Conservation (phyloP, 257 asterid species). For the Ligustrum vulgare region DNA sequence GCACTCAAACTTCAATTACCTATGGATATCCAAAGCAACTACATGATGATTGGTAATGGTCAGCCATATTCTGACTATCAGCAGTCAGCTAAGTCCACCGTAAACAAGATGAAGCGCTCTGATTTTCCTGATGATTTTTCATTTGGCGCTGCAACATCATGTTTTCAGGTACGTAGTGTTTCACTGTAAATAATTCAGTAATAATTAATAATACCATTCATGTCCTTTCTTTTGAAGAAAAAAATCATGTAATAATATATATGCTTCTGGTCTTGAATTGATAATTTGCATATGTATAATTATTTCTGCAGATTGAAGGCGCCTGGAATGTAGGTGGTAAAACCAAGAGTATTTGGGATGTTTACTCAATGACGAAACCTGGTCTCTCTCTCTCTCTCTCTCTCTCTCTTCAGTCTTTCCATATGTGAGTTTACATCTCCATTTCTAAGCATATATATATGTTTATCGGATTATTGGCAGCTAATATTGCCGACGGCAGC, state of each 20-base stretch:
- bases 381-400: neutral
- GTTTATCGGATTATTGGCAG: slow-evolving; percentile 17
- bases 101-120: neutral
- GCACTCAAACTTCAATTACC: too few relatives aligned
- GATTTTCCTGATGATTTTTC: neutral
- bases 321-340: slow-evolving; percentile 1
- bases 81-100: neutral
- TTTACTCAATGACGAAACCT: neutral
- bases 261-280: too few relatives aligned
- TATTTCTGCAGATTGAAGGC: neutral
- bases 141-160: neutral
- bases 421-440: too few relatives aligned
- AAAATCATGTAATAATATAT: too few relatives aligned
- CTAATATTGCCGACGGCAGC: slow-evolving; percentile 26
- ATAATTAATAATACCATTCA: too few relatives aligned
- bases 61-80: too few relatives aligned
- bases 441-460: neutral
- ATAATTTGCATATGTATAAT: neutral
- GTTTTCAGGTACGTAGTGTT: neutral
- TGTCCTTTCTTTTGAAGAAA: too few relatives aligned
- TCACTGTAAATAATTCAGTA: too few relatives aligned
- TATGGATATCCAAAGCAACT: too few relatives aligned
- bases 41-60: too few relatives aligned
- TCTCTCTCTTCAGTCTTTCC: neutral
- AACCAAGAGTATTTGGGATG: neutral